Percentiles rank a stretch among this genome's conserved stretches.
These are phyloP conservation scores for Trichomonascus vanleenenianus DNA, from an alignment of 805 yeast genomes.

Conservation along the genomic window DNA sequence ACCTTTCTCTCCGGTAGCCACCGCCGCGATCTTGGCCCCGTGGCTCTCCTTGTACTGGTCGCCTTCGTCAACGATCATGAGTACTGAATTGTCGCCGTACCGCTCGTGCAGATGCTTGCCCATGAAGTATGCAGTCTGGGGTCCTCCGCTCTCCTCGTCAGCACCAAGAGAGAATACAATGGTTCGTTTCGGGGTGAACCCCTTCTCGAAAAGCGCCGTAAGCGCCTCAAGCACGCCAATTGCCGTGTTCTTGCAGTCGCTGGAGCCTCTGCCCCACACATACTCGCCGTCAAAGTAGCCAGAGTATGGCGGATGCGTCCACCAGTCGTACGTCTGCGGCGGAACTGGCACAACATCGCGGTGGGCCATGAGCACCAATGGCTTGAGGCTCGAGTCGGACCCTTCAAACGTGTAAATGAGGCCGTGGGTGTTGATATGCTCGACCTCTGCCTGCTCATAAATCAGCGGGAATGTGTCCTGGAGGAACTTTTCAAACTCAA, in stretches of 20 bases:
- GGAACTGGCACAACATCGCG: slow-evolving; percentile 79
- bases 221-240: slow-evolving; percentile 59
- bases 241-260: slow-evolving; percentile 67
- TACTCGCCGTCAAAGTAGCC: slow-evolving; percentile 59
- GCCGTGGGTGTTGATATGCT: slow-evolving; percentile 53
- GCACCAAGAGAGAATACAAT: slow-evolving; percentile 62
- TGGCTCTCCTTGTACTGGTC: slow-evolving; percentile 17
- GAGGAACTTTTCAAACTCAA: slow-evolving; percentile 46
- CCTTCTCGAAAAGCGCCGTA: slow-evolving; percentile 46
- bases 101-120: slow-evolving; percentile 39
- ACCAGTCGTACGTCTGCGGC: slow-evolving; percentile 41
- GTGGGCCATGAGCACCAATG: slow-evolving; percentile 66
- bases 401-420: slow-evolving; percentile 61
- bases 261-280: slow-evolving; percentile 71
- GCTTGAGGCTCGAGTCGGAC: slow-evolving; percentile 42
- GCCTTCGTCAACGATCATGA: slow-evolving; percentile 71
- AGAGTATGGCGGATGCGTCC: slow-evolving; percentile 62
- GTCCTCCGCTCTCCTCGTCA: slow-evolving; percentile 72
- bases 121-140: slow-evolving; percentile 51
- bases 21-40: slow-evolving; percentile 34
- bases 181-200: slow-evolving; percentile 54
- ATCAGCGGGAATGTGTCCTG: slow-evolving; percentile 47
- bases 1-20: slow-evolving; percentile 59
- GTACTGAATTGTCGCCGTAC: slow-evolving; percentile 55
- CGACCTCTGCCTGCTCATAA: slow-evolving; percentile 41